Conservation (phyloP, 441 rosid genomes). For the Lepidium campestre region DNA sequence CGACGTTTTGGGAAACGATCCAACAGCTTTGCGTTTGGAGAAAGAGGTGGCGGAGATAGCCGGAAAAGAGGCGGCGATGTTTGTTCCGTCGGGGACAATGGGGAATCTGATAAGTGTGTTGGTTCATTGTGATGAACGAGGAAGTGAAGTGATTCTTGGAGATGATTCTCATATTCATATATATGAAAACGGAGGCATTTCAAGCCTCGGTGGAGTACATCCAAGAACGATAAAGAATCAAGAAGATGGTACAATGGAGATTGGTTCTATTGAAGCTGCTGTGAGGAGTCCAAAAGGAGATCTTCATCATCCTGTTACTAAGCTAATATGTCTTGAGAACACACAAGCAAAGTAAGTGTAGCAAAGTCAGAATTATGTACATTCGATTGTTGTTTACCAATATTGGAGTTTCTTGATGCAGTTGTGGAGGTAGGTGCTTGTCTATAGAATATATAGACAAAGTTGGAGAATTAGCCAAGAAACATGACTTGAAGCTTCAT, state of each 20-base stretch:
- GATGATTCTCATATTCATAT: slow-evolving; percentile 75
- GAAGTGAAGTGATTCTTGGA: slow-evolving; percentile 93
- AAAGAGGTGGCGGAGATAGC: slow-evolving; percentile 61
- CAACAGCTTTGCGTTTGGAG: slow-evolving; percentile 61
- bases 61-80: slow-evolving; percentile 85
- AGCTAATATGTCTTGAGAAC: slow-evolving; percentile 91
- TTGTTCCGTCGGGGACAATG: slow-evolving; percentile 95
- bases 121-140: slow-evolving; percentile 79
- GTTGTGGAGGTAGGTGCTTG: slow-evolving; percentile 83
- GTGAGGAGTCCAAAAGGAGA: slow-evolving; percentile 68
- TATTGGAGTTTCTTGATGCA: slow-evolving; percentile 28
- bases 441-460: slow-evolving; percentile 62
- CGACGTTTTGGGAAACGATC: slow-evolving; percentile 74
- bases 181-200: slow-evolving; percentile 83
- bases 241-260: slow-evolving; percentile 78
- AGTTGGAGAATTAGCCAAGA: slow-evolving; percentile 78
- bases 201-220: slow-evolving; percentile 90
- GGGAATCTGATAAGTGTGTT: slow-evolving; percentile 91
- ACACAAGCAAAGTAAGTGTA: slow-evolving; percentile 81
- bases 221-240: slow-evolving; percentile 75
- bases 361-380: too few species aligned
- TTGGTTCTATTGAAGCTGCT: slow-evolving; percentile 64
- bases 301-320: slow-evolving; percentile 72
- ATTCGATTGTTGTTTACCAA: not conserved
- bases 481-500: slow-evolving; percentile 85